phyloP scores from a whole-genome alignment of 768 basidiomycete genomes.

The Rubroboletus pulcherrimus region DNA sequence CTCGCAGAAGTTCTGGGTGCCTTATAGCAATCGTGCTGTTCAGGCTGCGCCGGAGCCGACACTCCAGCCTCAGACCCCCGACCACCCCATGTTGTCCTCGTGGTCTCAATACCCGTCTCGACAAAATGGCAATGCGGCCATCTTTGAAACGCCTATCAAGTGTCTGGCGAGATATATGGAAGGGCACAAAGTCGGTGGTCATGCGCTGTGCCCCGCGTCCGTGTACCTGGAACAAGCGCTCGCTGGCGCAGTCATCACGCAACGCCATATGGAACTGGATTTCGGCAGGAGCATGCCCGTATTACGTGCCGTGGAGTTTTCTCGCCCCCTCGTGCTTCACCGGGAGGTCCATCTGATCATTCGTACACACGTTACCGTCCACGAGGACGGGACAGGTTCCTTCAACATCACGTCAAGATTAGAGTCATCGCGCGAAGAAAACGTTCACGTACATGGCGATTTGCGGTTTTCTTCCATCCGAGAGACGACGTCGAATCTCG shows the following conservation, averaged over 20 bases:
- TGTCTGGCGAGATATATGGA: constrained; percentile 42
- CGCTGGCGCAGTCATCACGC: constrained; percentile 40
- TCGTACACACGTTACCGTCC: constrained; percentile 37
- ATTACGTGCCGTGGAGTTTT: constrained; percentile 45
- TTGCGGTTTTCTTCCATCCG: constrained; percentile 36
- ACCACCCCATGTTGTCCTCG: constrained; percentile 35
- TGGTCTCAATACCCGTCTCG: constrained; percentile 43
- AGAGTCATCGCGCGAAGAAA: constrained; percentile 30
- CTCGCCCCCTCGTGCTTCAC: constrained; percentile 51
- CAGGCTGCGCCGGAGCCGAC: not conserved
- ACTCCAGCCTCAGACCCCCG: constrained; percentile 8
- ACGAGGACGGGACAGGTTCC: constrained; percentile 33
- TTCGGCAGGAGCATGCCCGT: constrained; percentile 33
- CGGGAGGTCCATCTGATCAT: constrained; percentile 32
- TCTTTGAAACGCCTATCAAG: constrained; percentile 52
- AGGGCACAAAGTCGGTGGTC: constrained; percentile 56
- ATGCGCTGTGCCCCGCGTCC: constrained; percentile 62
- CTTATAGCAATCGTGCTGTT: constrained; percentile 33
- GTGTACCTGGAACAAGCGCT: constrained; percentile 58
- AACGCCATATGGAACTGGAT: constrained; percentile 31
- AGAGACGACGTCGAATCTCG: constrained; percentile 37
- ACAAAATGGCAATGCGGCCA: constrained; percentile 35
- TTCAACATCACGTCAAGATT: constrained; percentile 48
- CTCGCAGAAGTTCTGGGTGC: constrained; percentile 53
- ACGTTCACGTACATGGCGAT: constrained; percentile 45